A percentile compares a stretch with the other conserved stretches of the same genome.
These are phyloP conservation scores for Mucor irregularis DNA, from an alignment of 371 early-diverging fungal species.

Conservation along the genomic window DNA sequence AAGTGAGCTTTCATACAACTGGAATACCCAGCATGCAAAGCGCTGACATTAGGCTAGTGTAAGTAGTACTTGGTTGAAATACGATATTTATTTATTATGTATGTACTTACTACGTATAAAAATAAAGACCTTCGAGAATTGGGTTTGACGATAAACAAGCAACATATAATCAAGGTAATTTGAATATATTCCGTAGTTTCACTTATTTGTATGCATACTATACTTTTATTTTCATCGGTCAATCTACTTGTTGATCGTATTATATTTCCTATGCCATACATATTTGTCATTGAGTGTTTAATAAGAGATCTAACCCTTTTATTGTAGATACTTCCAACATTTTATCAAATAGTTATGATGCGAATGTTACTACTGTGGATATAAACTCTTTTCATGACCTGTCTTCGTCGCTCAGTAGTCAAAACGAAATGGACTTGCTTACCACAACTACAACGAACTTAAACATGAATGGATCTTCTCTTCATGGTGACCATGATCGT, in stretches of 20 bases:
- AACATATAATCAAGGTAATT: constrained; percentile 4
- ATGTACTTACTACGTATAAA: neutral
- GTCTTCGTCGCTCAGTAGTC: no score
- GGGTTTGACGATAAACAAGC: constrained; percentile 7
- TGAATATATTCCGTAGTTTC: no score
- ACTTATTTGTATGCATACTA: neutral
- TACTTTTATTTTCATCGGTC: constrained; percentile 1
- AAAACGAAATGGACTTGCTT: neutral
- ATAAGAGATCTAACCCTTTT: neutral
- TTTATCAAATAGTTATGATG: constrained; percentile 6
- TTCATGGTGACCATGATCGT: no score
- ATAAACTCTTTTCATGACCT: neutral
- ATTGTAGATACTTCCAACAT: constrained; percentile 2
- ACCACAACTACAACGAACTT: neutral
- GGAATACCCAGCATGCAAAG: constrained; percentile 29
- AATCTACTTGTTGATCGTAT: no score
- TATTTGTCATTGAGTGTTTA: neutral
- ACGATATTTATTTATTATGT: neutral
- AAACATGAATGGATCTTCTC: no score
- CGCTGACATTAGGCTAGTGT: constrained; percentile 26
- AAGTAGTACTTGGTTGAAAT: neutral
- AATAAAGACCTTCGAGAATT: constrained; percentile 15
- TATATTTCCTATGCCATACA: no score
- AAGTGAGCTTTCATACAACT: neutral
- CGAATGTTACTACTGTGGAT: neutral